These are phyloP conservation scores for Fusarium begoniae DNA, from an alignment of 2,329 filamentous ascomycete species.

Conservation along the genomic window DNA sequence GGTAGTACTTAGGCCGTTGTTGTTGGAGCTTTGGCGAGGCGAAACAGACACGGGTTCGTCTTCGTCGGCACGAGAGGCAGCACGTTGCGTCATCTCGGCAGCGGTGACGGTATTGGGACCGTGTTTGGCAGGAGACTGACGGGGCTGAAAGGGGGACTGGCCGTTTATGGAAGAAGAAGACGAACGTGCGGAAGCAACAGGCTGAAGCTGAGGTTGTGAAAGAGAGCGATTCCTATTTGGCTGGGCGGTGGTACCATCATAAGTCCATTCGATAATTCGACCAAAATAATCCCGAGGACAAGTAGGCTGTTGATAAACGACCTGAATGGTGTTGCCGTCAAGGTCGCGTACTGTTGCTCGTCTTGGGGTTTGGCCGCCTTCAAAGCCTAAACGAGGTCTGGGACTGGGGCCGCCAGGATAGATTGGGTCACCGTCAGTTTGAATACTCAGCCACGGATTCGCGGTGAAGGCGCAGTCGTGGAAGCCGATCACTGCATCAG, in stretches of 20 bases:
- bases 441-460: conserved; percentile 58
- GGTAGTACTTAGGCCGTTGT: conserved; percentile 62
- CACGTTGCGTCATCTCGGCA: conserved; percentile 37
- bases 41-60: conserved; percentile 36
- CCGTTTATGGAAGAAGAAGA: conserved; percentile 37
- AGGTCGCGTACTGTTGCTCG: conserved; percentile 75
- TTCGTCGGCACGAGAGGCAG: conserved; percentile 29
- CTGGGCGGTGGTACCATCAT: conserved; percentile 50
- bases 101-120: conserved; percentile 35
- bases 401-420: conserved; percentile 26
- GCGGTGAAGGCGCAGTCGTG: conserved; percentile 75
- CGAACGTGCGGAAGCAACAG: conserved; percentile 27
- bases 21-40: conserved; percentile 49
- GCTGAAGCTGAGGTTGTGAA: conserved; percentile 34
- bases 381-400: conserved; percentile 47
- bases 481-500: conserved; percentile 74
- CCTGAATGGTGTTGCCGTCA: conserved; percentile 86
- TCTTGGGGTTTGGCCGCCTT: conserved; percentile 40
- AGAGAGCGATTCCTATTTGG: conserved; percentile 32
- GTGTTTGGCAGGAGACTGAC: conserved; percentile 28
- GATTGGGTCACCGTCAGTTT: conserved; percentile 34
- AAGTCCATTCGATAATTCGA: conserved; percentile 61
- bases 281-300: conserved; percentile 49
- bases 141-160: conserved; percentile 32
- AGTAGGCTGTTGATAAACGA: conserved; percentile 63